Evolutionary conservation across 495 filamentous ascomycete genomes (phyloP), one percentile per base, ranked within the genome.

Genomic region (Penicillium argentinense): DNA sequence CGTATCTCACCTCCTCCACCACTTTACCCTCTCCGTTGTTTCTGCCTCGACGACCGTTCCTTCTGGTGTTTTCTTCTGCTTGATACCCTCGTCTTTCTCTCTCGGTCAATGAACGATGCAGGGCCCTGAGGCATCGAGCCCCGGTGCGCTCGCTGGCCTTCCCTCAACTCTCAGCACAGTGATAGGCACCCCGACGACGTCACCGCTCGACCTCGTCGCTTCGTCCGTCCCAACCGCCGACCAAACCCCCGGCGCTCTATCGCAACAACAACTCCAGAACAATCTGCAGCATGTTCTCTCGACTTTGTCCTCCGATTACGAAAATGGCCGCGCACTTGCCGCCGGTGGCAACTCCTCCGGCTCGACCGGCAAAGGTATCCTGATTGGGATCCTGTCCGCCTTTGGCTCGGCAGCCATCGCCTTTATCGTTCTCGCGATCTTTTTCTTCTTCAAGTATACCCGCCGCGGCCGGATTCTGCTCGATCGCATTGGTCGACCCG

Each of bases 371-470:
- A 80, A 88, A 64, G 93, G 95, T 65, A 86, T 98, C 56, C 73
- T 97, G 62, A 97, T 98, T 62, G 93, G 91, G 48, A 83, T 98
- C 57, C 73, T 97, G 36, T 96, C 95, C n/a, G 93, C 92, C 14
- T 95, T 98, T 69, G 93, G 92, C 23, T 95, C 91, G 28, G 93
- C 91, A 8, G 80, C 83, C 6, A 75, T 97, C 25, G 88, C 95
- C 23, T 83, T 86, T 25, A 55, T 91, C 25, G 75, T 97, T 38
- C 84, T 96, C 51, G 81, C 86, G 39, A 72, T 92, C 60, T 84
- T 97, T 59, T 96, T 96, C 69, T 96, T 96, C 72, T 93, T 97
- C 69, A 79, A 85, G 65, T 92, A 95, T 71, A 97, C 93, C 33
- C 80, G 77, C 40, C 83, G 85, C 41, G 93, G 93, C 22, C 80